These are phyloP conservation scores for Anastatica hierochuntica DNA, from an alignment of 345 rosid genomes.

Conservation along the genomic window DNA sequence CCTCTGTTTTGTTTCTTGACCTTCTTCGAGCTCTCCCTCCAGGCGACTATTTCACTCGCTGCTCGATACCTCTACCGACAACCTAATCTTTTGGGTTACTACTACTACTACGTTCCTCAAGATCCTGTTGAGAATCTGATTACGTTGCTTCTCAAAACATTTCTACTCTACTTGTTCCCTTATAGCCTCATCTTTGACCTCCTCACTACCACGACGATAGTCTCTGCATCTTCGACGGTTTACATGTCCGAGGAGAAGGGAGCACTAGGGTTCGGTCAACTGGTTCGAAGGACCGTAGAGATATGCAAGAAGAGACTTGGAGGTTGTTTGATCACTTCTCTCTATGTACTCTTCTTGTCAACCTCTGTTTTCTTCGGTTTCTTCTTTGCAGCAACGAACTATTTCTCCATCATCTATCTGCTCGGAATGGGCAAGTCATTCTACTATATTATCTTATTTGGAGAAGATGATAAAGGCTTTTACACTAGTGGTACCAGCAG, in stretches of 20 bases:
- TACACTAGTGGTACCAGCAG: background rate
- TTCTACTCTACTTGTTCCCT: background rate
- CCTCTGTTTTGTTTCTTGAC: conserved; percentile 30
- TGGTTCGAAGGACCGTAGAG: conserved; percentile 1
- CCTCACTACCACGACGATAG: conserved; percentile 22
- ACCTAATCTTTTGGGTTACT: background rate
- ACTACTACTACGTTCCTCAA: background rate
- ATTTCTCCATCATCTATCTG: conserved; percentile 1
- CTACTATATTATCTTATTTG: background rate
- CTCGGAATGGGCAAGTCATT: background rate
- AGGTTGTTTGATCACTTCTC: conserved; percentile 37
- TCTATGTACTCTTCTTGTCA: conserved; percentile 27
- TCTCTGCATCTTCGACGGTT: conserved; percentile 20
- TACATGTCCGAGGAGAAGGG: conserved; percentile 15
- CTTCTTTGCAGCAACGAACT: conserved; percentile 25
- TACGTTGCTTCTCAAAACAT: conserved; percentile 4
- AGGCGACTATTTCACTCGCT: conserved; percentile 5
- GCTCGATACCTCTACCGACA: background rate
- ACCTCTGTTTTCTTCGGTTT: conserved; percentile 22
- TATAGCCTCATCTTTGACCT: conserved; percentile 28
- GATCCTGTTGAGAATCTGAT: background rate
- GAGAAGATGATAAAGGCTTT: background rate
- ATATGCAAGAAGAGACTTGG: conserved; percentile 11
- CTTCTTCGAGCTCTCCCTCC: conserved; percentile 22
- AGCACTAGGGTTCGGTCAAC: background rate